Evolutionary conservation across 169 alveolate species (phyloP).

Genomic region (Theileria luwenshuni): DNA sequence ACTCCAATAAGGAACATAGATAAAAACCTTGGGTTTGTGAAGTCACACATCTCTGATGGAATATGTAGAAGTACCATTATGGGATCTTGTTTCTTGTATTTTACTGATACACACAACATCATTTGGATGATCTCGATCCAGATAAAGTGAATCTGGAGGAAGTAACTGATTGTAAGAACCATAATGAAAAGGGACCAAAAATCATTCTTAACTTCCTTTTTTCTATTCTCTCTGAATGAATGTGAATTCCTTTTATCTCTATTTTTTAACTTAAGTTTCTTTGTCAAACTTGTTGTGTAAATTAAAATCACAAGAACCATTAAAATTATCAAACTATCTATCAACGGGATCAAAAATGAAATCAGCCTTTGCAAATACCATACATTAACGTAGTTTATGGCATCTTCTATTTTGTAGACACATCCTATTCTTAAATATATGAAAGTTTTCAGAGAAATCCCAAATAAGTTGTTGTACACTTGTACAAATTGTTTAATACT

Average conservation of each 20-base stretch:
- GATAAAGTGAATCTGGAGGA: slow-evolving; percentile 69
- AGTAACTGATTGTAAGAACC: slow-evolving; percentile 37
- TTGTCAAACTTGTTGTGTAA: not conserved
- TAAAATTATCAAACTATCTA: slow-evolving; percentile 31
- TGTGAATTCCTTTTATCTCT: not conserved
- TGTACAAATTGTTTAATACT: slow-evolving; percentile 37
- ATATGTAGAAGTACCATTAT: slow-evolving; percentile 64
- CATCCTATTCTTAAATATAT: slow-evolving; percentile 41
- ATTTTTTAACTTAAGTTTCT: not conserved
- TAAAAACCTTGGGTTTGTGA: slow-evolving; percentile 55
- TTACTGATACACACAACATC: slow-evolving; percentile 74
- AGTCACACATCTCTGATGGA: slow-evolving; percentile 71
- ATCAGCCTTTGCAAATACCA: slow-evolving; percentile 61
- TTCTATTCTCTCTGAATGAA: not conserved
- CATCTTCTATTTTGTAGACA: not conserved
- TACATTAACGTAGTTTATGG: not conserved
- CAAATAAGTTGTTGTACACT: slow-evolving; percentile 35
- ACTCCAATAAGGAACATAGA: slow-evolving; percentile 30
- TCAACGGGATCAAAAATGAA: slow-evolving; percentile 31
- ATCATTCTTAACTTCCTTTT: too few relatives aligned
- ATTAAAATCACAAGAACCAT: not conserved
- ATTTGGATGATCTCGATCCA: slow-evolving; percentile 69
- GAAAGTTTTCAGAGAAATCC: slow-evolving; percentile 32
- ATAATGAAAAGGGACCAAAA: not conserved
- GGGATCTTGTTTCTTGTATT: slow-evolving; percentile 62